Base-by-base conservation (phyloP, 1,139 yeast species). In the Zygoascus sp. region DNA sequence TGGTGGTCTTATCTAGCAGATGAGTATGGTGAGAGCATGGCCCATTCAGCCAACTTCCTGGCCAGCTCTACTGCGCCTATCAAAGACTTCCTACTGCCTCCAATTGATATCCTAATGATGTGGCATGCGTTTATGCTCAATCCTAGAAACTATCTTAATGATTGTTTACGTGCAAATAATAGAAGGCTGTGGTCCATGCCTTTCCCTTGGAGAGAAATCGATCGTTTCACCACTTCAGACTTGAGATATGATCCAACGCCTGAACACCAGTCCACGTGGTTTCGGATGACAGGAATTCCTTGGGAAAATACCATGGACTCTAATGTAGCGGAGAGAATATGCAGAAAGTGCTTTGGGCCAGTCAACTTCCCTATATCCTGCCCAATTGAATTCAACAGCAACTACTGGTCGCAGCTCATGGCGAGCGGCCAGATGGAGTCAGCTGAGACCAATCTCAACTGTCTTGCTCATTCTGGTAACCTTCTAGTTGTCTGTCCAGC, bases 121-220 rank as follows among this genome's bases (percentile, higher is more conserved):
- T 72, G 75, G 75, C 74, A 72, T 53, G 52, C 69, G 3, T 64
- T 63, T 46, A 49, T 64, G 53, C 55, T 67, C 45, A 64, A 63
- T 42, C 70, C 70, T 1, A 53, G 54, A 21, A 51, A 65, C 0
- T 64, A 56, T 46, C 62, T 66, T 47, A 71, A 68, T 40, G 62
- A 61, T 22, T 61, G 64, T 32, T 46, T 55, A 11, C 59, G 71
- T 23, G 59, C 61, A 46, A 54, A 60, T n/a, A 57, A 62, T 39
- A 35, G 50, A 16, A 48, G 53, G 45, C 58, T 69, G 49, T 60
- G 62, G 43, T 47, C 49, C 16, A 56, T 51, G 42, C 66, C 67
- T 0, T 58, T 67, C 44, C 73, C 73, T 5, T 58, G 69, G 50
- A 45, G 54, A 8, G 45, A 49, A 20, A 42, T 66, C 2, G 49